Conservation (phyloP, 352 stramenopile species). For the Globisporangium solare region DNA sequence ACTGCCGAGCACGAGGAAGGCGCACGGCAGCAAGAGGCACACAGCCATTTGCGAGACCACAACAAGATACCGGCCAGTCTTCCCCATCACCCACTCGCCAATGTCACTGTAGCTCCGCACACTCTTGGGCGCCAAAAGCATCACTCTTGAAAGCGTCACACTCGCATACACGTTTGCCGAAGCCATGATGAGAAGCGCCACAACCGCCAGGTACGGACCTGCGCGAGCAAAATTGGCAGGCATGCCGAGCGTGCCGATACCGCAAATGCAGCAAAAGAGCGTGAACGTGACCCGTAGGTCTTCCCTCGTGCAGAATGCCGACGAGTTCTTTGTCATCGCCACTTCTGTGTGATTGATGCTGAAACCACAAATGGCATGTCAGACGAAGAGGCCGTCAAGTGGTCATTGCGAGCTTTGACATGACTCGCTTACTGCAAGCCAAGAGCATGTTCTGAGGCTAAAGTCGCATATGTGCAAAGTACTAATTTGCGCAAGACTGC, state of each 20-base stretch:
- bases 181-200: constrained; percentile 47
- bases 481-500: too few relatives aligned
- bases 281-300: constrained; percentile 2
- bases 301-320: constrained; percentile 8
- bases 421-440: too few relatives aligned
- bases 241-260: constrained; percentile 12
- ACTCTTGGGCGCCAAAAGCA: constrained; percentile 31
- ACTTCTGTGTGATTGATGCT: background rate
- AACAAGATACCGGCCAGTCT: constrained; percentile 30
- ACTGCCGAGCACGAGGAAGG: constrained; percentile 49
- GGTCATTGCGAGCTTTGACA: too few relatives aligned
- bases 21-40: constrained; percentile 39
- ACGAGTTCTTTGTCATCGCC: constrained; percentile 1
- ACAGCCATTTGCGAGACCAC: constrained; percentile 36
- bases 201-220: constrained; percentile 29
- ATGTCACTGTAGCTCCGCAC: constrained; percentile 49
- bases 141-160: constrained; percentile 39
- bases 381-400: too few relatives aligned
- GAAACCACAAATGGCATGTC: too few relatives aligned
- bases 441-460: too few relatives aligned
- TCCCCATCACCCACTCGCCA: constrained; percentile 41
- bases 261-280: background rate
- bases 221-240: constrained; percentile 52
- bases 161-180: constrained; percentile 44
- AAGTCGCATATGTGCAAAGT: too few relatives aligned